Conservation (phyloP, 441 rosid species). For the Euphorbia celastroides region DNA sequence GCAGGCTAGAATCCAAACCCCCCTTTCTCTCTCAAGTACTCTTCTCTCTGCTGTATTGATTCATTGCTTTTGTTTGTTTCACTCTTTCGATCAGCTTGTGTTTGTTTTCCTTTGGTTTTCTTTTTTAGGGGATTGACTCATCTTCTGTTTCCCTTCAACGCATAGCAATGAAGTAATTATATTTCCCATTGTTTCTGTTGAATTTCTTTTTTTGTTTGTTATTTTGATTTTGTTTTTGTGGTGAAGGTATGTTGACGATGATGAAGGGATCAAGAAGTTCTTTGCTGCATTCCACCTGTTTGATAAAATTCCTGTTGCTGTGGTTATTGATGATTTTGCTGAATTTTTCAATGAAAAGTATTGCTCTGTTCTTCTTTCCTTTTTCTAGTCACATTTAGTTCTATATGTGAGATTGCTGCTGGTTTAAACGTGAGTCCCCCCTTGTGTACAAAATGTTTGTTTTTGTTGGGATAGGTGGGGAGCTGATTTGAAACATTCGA, state of each 20-base stretch:
- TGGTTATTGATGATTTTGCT: slow-evolving; percentile 66
- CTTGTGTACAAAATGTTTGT: neutral
- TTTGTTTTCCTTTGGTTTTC: neutral
- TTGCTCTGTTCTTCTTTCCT: neutral
- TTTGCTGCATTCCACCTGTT: slow-evolving; percentile 86
- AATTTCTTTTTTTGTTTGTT: neutral
- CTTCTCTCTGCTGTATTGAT: neutral
- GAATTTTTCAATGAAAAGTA: slow-evolving; percentile 65
- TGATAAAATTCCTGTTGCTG: slow-evolving; percentile 42
- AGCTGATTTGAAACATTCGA: neutral
- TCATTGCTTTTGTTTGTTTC: neutral
- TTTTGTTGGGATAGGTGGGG: too few species aligned
- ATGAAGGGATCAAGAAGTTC: slow-evolving; percentile 69
- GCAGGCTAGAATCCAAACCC: slow-evolving; percentile 55
- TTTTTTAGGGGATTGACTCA: slow-evolving; percentile 50
- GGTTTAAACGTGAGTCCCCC: neutral
- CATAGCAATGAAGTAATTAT: slow-evolving; percentile 69
- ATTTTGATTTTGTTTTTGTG: neutral
- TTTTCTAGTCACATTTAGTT: neutral
- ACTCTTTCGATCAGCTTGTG: neutral
- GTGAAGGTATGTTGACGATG: slow-evolving; percentile 72
- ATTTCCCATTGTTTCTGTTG: neutral
- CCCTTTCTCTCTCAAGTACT: slow-evolving; percentile 71
- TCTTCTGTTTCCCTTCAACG: slow-evolving; percentile 55
- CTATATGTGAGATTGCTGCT: neutral